Evolutionary conservation across 225 moss, liverwort and hornwort genomes (phyloP).

Genomic region (Marchantia paleacea): DNA sequence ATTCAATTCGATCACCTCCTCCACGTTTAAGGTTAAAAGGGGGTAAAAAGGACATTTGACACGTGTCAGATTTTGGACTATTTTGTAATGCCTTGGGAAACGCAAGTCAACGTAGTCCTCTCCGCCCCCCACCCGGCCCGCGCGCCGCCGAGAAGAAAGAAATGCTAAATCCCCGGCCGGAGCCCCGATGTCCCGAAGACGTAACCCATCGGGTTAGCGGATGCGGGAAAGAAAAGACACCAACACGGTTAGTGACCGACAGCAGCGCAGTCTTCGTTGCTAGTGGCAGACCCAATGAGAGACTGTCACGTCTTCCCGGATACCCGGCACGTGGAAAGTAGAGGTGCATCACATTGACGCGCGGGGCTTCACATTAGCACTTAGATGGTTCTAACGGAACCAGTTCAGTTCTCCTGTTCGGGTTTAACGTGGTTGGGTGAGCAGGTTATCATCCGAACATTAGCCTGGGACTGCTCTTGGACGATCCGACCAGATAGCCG

Average conservation of each 20-base stretch:
- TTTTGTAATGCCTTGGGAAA: background rate
- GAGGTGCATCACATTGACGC: background rate
- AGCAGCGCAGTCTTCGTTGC: background rate
- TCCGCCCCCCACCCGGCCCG: background rate
- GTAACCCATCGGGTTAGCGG: slow-evolving; percentile 10
- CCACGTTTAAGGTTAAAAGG: background rate
- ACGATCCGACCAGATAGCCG: slow-evolving; percentile 10
- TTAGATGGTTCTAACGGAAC: background rate
- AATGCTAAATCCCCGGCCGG: slow-evolving; percentile 3
- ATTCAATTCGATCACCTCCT: background rate
- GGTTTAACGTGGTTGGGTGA: background rate
- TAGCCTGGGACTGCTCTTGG: background rate
- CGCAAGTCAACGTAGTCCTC: slow-evolving; percentile 40
- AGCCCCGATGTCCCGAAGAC: slow-evolving; percentile 1
- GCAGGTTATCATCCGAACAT: no score
- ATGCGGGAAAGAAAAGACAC: slow-evolving; percentile 1
- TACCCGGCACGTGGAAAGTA: slow-evolving; percentile 21
- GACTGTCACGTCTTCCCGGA: background rate
- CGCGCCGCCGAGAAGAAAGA: background rate
- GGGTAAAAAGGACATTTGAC: background rate
- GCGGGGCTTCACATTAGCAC: background rate
- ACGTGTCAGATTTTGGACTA: slow-evolving; percentile 15
- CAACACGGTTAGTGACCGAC: slow-evolving; percentile 23
- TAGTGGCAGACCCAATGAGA: background rate
- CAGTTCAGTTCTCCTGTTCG: no score